These are phyloP conservation scores for Paracoccidioides lutzii DNA, from an alignment of 2,329 filamentous ascomycete species.

Conservation along the genomic window DNA sequence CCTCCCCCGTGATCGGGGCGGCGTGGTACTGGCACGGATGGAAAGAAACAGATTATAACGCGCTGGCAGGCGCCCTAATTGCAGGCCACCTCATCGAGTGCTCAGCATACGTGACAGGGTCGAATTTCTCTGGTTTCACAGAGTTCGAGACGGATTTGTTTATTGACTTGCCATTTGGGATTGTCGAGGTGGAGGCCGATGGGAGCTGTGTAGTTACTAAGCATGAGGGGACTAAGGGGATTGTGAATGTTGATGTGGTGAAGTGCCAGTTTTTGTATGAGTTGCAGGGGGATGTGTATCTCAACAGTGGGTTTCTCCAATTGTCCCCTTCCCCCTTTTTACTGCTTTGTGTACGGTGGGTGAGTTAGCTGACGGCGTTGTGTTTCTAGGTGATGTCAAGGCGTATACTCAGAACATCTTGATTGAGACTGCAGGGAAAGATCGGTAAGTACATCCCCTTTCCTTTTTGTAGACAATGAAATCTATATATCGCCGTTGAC, in stretches of 20 bases:
- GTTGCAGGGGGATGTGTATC: constrained; percentile 36
- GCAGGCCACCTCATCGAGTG: constrained; percentile 21
- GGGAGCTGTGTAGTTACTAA: constrained; percentile 39
- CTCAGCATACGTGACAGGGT: constrained; percentile 16
- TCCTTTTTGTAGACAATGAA: not conserved
- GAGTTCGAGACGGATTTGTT: constrained; percentile 30
- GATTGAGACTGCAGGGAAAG: constrained; percentile 25
- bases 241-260: constrained; percentile 29
- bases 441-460: constrained; percentile 14
- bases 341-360: not conserved
- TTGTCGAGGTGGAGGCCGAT: constrained; percentile 37
- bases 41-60: constrained; percentile 36
- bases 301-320: constrained; percentile 26
- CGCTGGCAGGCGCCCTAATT: constrained; percentile 34
- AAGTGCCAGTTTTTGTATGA: constrained; percentile 40
- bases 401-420: constrained; percentile 28
- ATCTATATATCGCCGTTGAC: not conserved
- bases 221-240: constrained; percentile 33
- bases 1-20: constrained; percentile 42
- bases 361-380: not conserved
- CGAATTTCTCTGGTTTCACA: constrained; percentile 38
- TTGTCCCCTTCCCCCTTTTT: not conserved
- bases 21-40: constrained; percentile 46
- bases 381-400: constrained; percentile 21
- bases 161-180: constrained; percentile 35